Base-by-base conservation (phyloP, 2,329 filamentous ascomycete species). In the Epichloe hybrida region DNA sequence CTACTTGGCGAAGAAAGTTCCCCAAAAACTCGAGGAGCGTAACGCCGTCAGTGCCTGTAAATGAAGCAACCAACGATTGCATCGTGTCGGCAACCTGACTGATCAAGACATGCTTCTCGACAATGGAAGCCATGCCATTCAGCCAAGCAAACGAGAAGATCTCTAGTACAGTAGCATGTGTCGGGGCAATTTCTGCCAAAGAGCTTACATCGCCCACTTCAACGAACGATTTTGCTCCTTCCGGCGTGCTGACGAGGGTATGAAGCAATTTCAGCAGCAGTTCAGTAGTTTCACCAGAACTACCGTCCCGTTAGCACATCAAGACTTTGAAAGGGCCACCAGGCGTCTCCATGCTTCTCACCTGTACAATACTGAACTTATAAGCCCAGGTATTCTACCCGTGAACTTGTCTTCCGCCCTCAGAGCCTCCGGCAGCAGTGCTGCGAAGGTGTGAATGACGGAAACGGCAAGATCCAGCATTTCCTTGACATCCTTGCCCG, bases 391-490 rank as follows among this genome's bases (percentile, higher is more conserved):
- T 58, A 80, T 76, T 48, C 81, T 70, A 27, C 63, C 69, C 4
- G 75, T 65, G 34, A 84, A 69, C 56, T 70, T 75, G 13, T 64
- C 55, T 17, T 75, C 65, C 17, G 66, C 64, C 41, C 66, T 67
- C 5, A 67, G 67, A 3, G 69, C 64, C 4, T 72, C 69, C 0
- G 81, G 75, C 4, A 86, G 65, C 11, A 86, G 64, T 7, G 73
- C 66, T 0, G 74, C 66, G 59, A 86, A 86, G 0, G 76, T 79
- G 59, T 84, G 77, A 5, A 85, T 61, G 12, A 86, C 75, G 34
- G 77, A 75, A 3, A 83, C 76, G 3, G 76, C 79, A 13, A 86
- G 67, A 56, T 80, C 75, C 9, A 83, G 67, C 79, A 85, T 83
- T 53, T 80, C 72, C 53, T 69, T 74, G 12, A 73, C 69, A 54